phyloP scores from a whole-genome alignment of 129 eudicot species.

The Flaveria linearis region DNA sequence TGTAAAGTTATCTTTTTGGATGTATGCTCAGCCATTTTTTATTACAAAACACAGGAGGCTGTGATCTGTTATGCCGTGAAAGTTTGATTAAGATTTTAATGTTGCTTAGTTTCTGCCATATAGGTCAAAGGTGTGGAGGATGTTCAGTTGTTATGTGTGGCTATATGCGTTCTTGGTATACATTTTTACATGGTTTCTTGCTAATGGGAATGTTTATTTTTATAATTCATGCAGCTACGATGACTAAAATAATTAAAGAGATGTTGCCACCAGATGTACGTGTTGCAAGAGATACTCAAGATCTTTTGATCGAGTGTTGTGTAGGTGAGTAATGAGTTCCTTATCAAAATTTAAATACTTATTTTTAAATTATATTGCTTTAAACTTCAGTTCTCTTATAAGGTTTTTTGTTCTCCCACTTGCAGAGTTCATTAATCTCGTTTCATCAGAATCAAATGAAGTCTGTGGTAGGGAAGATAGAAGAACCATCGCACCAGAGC shows the following conservation, averaged over 20 bases:
- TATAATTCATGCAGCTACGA: constrained; percentile 58
- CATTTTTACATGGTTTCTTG: neutral
- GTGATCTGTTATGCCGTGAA: constrained; percentile 16
- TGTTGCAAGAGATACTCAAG: constrained; percentile 96
- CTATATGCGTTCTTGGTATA: constrained; percentile 8
- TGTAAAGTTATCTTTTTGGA: no score
- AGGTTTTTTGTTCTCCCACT: constrained; percentile 2
- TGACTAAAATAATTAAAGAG: constrained; percentile 93
- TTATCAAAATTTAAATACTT: neutral
- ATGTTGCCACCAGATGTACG: constrained; percentile 98
- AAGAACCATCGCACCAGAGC: constrained; percentile 93
- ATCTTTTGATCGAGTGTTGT: constrained; percentile 89
- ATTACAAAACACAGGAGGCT: neutral
- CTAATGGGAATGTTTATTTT: constrained; percentile 12
- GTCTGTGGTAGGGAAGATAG: constrained; percentile 90
- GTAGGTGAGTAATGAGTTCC: constrained; percentile 55
- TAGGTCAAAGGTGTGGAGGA: neutral
- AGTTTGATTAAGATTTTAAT: constrained; percentile 1
- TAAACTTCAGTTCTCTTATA: neutral
- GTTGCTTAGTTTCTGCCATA: constrained; percentile 2
- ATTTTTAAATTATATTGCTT: neutral
- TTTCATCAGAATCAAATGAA: constrained; percentile 96
- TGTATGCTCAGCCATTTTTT: neutral
- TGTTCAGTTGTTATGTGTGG: neutral
- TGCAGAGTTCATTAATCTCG: constrained; percentile 89